Evolutionary conservation across 179 eudicot genomes (phyloP).

Genomic region (Silene vulgaris): DNA sequence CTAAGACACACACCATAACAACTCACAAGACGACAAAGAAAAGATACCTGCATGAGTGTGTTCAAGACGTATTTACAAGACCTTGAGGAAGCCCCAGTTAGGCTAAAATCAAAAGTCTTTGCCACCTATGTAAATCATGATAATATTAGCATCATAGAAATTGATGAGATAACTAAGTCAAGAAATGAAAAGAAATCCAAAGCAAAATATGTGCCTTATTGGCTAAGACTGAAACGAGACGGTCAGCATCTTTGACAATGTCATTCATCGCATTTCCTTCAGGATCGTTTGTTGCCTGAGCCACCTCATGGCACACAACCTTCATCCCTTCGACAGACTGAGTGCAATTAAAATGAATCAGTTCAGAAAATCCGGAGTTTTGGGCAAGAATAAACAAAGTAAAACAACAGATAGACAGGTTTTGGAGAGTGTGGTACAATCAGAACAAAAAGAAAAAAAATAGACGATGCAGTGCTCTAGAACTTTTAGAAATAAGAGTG

Average conservation of each 20-base stretch:
- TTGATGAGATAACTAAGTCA: neutral
- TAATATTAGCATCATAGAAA: neutral
- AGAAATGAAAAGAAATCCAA: neutral
- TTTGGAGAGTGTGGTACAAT: neutral
- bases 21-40: neutral
- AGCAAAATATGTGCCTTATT: conserved; percentile 41
- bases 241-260: conserved; percentile 78
- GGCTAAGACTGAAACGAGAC: conserved; percentile 84
- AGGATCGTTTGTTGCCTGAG: conserved; percentile 65
- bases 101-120: conserved; percentile 83
- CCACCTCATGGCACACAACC: conserved; percentile 80
- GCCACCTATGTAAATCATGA: conserved; percentile 55
- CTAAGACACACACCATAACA: neutral
- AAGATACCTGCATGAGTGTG: conserved; percentile 85
- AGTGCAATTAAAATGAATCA: conserved; percentile 7
- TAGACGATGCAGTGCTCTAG: neutral
- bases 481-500: neutral
- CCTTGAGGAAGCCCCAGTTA: conserved; percentile 90
- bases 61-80: conserved; percentile 94
- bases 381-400: neutral
- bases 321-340: conserved; percentile 99
- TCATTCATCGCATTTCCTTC: conserved; percentile 81
- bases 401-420: neutral
- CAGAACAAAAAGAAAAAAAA: neutral
- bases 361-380: neutral